Conservation (phyloP, 768 basidiomycete species). For the Sarcodon sp. region DNA sequence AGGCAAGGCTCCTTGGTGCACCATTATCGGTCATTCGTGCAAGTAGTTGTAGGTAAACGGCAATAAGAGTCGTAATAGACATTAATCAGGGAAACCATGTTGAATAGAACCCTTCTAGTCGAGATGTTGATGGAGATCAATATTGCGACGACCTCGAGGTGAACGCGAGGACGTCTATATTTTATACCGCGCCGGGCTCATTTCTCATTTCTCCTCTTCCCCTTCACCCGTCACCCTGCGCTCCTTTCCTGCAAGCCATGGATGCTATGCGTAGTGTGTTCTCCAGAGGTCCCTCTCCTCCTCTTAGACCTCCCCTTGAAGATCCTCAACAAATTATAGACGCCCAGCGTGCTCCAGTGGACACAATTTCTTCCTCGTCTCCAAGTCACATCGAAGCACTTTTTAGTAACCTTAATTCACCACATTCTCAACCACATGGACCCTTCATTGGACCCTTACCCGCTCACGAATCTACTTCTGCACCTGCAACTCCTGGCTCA, state of each 20-base stretch:
- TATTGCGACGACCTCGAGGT: too few species aligned
- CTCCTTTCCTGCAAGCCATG: conserved; percentile 12
- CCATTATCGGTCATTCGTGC: too few species aligned
- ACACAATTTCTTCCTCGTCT: conserved; percentile 24
- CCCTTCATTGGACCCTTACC: conserved; percentile 12
- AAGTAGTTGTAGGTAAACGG: too few species aligned
- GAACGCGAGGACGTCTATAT: conserved; percentile 1
- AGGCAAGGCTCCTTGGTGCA: too few species aligned
- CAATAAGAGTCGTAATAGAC: too few species aligned
- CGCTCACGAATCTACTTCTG: conserved; percentile 20
- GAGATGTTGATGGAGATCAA: too few species aligned
- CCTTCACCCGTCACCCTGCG: conserved; percentile 3
- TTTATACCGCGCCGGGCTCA: conserved; percentile 9
- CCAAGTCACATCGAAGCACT: conserved; percentile 56
- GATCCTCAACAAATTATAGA: conserved; percentile 8
- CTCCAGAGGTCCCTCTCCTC: conserved; percentile 18
- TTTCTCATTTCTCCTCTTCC: conserved; percentile 9
- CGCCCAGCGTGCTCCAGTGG: conserved; percentile 20
- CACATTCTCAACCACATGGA: conserved; percentile 24
- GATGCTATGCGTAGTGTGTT: conserved; percentile 15
- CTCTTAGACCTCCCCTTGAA: conserved; percentile 13
- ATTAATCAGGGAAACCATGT: too few species aligned
- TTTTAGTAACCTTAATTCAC: conserved; percentile 39
- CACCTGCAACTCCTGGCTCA: conserved; percentile 28
- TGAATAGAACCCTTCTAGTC: too few species aligned